A percentile compares a stretch with the other conserved stretches of the same genome.
Evolutionary conservation across 2,329 filamentous ascomycete species (phyloP).

Genomic region (Colletotrichum truncatum): DNA sequence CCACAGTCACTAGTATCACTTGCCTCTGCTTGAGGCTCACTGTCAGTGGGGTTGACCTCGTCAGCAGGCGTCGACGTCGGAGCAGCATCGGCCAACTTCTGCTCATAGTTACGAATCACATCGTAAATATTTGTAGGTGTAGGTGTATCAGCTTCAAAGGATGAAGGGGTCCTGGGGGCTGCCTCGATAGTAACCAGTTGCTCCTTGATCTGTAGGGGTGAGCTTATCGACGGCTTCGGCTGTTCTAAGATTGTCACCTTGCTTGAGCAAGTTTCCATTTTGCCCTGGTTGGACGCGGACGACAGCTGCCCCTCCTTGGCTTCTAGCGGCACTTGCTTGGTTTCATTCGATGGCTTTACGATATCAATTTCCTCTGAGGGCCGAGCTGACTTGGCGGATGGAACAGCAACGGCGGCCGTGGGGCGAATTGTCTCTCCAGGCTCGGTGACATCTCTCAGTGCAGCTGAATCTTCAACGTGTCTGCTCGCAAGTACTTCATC

Average conservation of each 20-base stretch:
- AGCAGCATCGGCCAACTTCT: conserved; percentile 22
- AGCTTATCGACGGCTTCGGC: neutral
- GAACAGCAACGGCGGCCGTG: neutral
- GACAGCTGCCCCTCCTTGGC: neutral
- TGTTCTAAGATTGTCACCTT: neutral
- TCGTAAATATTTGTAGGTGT: conserved; percentile 29
- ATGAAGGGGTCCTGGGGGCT: neutral
- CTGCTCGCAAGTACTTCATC: too few relatives aligned
- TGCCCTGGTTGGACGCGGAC: neutral
- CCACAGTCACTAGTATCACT: neutral
- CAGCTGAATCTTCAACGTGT: too few relatives aligned
- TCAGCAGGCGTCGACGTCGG: neutral
- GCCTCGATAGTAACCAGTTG: conserved; percentile 12
- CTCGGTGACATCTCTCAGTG: neutral
- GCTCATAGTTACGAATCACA: conserved; percentile 29
- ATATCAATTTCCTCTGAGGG: neutral
- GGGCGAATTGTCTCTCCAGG: neutral
- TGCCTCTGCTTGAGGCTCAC: too few relatives aligned
- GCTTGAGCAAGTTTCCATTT: neutral
- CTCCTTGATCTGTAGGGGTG: conserved; percentile 10
- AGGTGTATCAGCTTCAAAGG: conserved; percentile 7
- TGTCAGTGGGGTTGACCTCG: neutral
- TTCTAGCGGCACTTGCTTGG: neutral
- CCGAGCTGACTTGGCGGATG: neutral
- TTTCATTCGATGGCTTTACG: neutral